Base-by-base conservation (phyloP, 352 stramenopile species). In the Globisporangium spiculum region DNA sequence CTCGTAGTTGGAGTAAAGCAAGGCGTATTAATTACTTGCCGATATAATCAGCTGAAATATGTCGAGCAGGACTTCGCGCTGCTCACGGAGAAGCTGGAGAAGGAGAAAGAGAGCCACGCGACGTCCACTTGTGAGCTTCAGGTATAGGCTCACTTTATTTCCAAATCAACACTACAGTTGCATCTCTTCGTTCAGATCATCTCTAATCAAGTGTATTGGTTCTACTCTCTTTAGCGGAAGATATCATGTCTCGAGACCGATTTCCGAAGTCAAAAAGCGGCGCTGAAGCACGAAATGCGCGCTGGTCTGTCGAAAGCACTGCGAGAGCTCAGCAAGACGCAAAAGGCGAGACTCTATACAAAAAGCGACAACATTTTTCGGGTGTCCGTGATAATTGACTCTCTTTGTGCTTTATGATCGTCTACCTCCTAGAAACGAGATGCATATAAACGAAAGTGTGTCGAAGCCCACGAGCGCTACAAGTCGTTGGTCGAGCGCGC, bases 401-500 rank as follows among this genome's bases (percentile, higher is more conserved):
- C 4, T 18, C 36, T 24, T 14, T 12, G 18, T 36, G 18, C 7
- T 22, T 18, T 27, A 8, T 54, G 27, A 12, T 18, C 16, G 6
- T 8, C 30, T 4, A 32, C 30, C 24, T 55, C 0, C 20, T 72
- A 90, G 81, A 93, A 94, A 76, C 78, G 84, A 18, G 83, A 94
- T 63, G 83, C 83, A 30, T 94, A 92, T 71, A 94, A 94, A 52
- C 76, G 78, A 27, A 94, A 93, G 50, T 94, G 87, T 65, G 74
- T 94, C 10, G 81, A 94, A 65, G 79, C 88, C 62, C 87, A 94
- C 72, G 83, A 91, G 60, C 79, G 75, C 22, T 88, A 86, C 76
- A 93, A 94, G 60, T 66, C 73, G 4, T 44, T 91, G 54, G 50
- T 79, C 6, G 66, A 75, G 27, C 81, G 90, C 41, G 68, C 76